A percentile compares a stretch with the other conserved stretches of the same genome.
phyloP scores from a whole-genome alignment of 306 rosid species.

The Dalbergia oliveri region DNA sequence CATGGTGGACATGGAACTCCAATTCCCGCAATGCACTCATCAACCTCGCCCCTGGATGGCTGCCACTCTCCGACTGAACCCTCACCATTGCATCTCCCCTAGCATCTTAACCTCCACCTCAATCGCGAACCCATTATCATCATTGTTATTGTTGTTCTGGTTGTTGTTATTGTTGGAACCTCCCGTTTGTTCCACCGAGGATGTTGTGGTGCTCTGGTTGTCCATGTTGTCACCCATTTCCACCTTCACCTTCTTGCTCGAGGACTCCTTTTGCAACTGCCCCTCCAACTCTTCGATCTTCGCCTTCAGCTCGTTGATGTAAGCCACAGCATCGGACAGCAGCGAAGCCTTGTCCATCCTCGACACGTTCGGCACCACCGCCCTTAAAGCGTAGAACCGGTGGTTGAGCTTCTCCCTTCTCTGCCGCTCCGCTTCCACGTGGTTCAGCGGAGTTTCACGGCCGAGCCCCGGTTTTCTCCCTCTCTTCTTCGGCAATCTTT shows the following conservation, averaged over 20 bases:
- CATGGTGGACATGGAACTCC: slow-evolving; percentile 75
- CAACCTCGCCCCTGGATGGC: slow-evolving; percentile 71
- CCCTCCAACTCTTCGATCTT: slow-evolving; percentile 73
- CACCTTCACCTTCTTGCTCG: slow-evolving; percentile 55
- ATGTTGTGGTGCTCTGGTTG: slow-evolving; percentile 68
- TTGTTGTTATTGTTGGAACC: too few relatives aligned
- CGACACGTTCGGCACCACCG: slow-evolving; percentile 93
- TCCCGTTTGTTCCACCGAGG: slow-evolving; percentile 68
- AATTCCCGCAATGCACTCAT: slow-evolving; percentile 74
- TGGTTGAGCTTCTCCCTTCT: slow-evolving; percentile 91
- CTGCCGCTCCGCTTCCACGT: slow-evolving; percentile 95
- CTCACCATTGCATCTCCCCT: slow-evolving; percentile 82
- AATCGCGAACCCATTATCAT: neutral
- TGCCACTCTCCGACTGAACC: slow-evolving; percentile 71
- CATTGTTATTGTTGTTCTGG: too few relatives aligned
- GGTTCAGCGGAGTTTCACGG: slow-evolving; percentile 66
- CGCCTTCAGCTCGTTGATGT: slow-evolving; percentile 69
- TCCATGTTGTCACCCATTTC: slow-evolving; percentile 58
- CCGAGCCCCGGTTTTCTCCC: slow-evolving; percentile 75
- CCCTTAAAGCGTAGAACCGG: slow-evolving; percentile 79
- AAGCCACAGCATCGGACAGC: slow-evolving; percentile 81
- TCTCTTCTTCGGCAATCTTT: slow-evolving; percentile 59
- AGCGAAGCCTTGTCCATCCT: slow-evolving; percentile 94
- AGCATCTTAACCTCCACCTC: slow-evolving; percentile 78
- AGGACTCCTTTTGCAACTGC: slow-evolving; percentile 19